These are phyloP conservation scores for Eucalyptus regnans DNA, from an alignment of 345 rosid species.

Conservation along the genomic window DNA sequence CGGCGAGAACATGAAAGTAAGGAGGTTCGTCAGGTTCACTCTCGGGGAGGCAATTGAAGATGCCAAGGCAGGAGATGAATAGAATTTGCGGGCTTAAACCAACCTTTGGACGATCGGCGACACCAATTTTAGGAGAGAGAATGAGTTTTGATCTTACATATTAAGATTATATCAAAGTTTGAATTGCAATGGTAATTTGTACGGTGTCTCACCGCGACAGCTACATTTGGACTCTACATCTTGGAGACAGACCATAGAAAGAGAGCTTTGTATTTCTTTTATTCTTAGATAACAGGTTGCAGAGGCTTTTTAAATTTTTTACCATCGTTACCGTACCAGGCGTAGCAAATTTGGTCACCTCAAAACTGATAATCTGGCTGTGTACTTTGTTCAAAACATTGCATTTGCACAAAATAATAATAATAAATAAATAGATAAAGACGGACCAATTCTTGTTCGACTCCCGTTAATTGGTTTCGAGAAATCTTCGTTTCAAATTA, in stretches of 20 bases:
- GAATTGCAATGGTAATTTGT: not conserved
- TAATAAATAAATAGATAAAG: not conserved
- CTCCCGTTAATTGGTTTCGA: not conserved
- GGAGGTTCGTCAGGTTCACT: conserved; percentile 57
- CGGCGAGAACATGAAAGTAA: conserved; percentile 84
- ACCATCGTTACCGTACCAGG: not conserved
- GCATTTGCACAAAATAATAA: not conserved
- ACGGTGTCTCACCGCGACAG: not conserved
- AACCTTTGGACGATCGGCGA: not conserved
- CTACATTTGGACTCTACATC: not conserved
- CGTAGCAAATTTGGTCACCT: not conserved
- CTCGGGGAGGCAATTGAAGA: conserved; percentile 53
- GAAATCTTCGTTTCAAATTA: not conserved
- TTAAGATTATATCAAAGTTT: not conserved
- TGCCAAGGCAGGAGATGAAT: conserved; percentile 3
- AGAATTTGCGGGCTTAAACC: not conserved
- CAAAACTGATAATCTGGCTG: not conserved
- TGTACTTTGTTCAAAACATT: not conserved
- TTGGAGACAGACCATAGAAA: not conserved
- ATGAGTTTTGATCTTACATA: not conserved
- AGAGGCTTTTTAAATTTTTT: not conserved
- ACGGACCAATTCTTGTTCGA: not conserved
- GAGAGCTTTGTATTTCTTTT: not conserved
- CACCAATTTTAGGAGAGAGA: not conserved
- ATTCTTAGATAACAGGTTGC: not conserved